phyloP scores from a whole-genome alignment of 139 green algal species.

The Trebouxia sp. region DNA sequence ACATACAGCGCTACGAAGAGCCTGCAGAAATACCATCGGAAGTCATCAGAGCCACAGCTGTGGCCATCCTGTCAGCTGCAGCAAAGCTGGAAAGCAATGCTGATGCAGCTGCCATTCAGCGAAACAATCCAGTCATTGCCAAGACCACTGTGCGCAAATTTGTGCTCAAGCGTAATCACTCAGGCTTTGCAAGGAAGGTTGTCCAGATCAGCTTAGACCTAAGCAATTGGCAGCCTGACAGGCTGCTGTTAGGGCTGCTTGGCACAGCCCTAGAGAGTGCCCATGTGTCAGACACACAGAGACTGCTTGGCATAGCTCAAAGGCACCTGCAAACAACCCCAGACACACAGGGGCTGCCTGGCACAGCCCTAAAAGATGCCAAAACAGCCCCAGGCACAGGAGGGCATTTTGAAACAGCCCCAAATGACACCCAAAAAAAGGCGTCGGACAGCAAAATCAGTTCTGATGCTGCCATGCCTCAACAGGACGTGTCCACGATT shows the following conservation, averaged over 20 bases:
- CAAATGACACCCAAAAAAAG: too few species aligned
- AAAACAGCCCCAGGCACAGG: not conserved
- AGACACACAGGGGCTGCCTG: not conserved
- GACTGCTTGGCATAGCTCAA: not conserved
- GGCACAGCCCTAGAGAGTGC: too few species aligned
- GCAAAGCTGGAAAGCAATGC: not conserved
- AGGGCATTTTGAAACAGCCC: too few species aligned
- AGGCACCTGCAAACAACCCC: not conserved
- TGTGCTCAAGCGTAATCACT: constrained; percentile 14
- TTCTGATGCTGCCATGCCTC: too few species aligned
- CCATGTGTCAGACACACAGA: not conserved
- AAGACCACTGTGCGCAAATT: not conserved
- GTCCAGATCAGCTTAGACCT: not conserved
- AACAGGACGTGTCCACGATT: not conserved
- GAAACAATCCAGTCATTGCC: not conserved
- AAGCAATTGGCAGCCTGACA: not conserved
- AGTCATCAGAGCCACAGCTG: not conserved
- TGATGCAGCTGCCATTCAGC: not conserved
- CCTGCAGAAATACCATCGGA: not conserved
- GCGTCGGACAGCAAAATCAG: too few species aligned
- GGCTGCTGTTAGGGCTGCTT: too few species aligned
- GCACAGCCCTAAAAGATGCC: not conserved
- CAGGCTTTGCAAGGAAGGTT: constrained; percentile 11
- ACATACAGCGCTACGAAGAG: not conserved
- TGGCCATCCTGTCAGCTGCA: not conserved